A percentile compares a stretch with the other conserved stretches of the same genome.
phyloP scores from a whole-genome alignment of 1,139 yeast species.

The Nakaseomyces nivariensis region DNA sequence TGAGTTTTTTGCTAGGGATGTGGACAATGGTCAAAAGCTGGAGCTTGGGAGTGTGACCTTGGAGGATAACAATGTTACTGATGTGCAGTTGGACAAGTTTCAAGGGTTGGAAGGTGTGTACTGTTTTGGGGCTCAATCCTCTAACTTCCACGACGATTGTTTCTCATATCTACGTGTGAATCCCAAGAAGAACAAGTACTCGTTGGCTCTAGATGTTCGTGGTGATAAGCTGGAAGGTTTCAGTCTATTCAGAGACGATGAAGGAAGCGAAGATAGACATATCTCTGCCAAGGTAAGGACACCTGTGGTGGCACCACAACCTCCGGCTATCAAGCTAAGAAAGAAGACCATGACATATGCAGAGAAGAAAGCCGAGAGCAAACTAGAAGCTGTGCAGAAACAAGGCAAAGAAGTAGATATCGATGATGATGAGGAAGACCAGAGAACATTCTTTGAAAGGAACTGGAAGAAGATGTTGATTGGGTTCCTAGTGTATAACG shows the following conservation, averaged over 20 bases:
- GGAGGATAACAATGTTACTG: neutral
- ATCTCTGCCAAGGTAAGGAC: conserved; percentile 8
- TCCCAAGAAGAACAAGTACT: neutral
- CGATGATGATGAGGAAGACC: conserved; percentile 16
- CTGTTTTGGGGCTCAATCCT: conserved; percentile 2
- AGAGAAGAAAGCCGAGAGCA: conserved; percentile 17
- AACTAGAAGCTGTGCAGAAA: conserved; percentile 13
- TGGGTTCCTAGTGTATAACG: conserved; percentile 21
- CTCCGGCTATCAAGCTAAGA: conserved; percentile 19
- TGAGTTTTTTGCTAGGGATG: neutral
- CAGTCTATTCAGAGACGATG: conserved; percentile 11
- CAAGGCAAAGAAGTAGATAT: conserved; percentile 14
- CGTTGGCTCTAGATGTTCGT: conserved; percentile 9
- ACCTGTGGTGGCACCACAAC: conserved; percentile 16
- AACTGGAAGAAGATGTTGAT: conserved; percentile 26
- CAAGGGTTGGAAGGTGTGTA: neutral
- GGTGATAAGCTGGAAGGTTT: conserved; percentile 10
- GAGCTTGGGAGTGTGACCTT: neutral
- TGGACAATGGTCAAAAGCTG: neutral
- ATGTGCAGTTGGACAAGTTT: neutral
- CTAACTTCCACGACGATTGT: neutral
- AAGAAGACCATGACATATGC: conserved; percentile 27
- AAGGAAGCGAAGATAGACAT: conserved; percentile 9
- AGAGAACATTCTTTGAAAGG: conserved; percentile 20
- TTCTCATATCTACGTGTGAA: conserved; percentile 3